These are phyloP conservation scores for Corymbia maculata DNA, from an alignment of 345 rosid species.

Conservation along the genomic window DNA sequence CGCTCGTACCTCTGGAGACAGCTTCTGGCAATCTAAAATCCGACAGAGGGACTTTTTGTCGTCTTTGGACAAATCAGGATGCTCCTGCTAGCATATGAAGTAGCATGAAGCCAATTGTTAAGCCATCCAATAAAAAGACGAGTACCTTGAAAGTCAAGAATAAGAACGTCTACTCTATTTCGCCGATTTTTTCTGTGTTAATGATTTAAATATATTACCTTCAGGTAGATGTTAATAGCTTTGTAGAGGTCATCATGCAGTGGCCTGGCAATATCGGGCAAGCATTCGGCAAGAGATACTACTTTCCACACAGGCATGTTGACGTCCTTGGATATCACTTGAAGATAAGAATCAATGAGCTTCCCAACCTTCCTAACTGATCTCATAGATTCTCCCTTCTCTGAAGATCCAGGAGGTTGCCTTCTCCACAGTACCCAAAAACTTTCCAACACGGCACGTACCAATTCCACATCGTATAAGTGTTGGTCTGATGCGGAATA, in stretches of 20 bases:
- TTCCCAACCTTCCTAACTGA: slow-evolving; percentile 61
- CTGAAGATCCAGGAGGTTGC: slow-evolving; percentile 31
- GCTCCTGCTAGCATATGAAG: slow-evolving; percentile 46
- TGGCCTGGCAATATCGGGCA: slow-evolving; percentile 57
- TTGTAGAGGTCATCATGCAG: slow-evolving; percentile 83
- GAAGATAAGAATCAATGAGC: slow-evolving; percentile 72
- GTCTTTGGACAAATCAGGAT: slow-evolving; percentile 71
- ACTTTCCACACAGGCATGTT: slow-evolving; percentile 54
- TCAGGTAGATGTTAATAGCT: slow-evolving; percentile 78
- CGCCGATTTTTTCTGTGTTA: not conserved
- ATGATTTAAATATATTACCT: slow-evolving; percentile 28
- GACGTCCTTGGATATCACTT: slow-evolving; percentile 53
- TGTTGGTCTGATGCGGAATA: slow-evolving; percentile 29
- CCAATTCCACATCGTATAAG: slow-evolving; percentile 58
- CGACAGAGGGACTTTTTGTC: slow-evolving; percentile 80
- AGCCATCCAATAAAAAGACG: not conserved
- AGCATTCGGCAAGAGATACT: slow-evolving; percentile 57
- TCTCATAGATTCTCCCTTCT: slow-evolving; percentile 26
- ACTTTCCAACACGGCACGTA: slow-evolving; percentile 54
- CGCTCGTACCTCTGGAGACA: slow-evolving; percentile 74
- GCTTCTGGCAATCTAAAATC: slow-evolving; percentile 84
- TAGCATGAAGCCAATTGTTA: not conserved
- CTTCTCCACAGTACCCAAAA: slow-evolving; percentile 66
- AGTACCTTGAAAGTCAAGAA: not conserved
- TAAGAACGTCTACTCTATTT: not conserved